A percentile compares a stretch with the other conserved stretches of the same genome.
Conservation (phyloP, 208 protist genomes). For the Trypanosomatidae sp. region DNA sequence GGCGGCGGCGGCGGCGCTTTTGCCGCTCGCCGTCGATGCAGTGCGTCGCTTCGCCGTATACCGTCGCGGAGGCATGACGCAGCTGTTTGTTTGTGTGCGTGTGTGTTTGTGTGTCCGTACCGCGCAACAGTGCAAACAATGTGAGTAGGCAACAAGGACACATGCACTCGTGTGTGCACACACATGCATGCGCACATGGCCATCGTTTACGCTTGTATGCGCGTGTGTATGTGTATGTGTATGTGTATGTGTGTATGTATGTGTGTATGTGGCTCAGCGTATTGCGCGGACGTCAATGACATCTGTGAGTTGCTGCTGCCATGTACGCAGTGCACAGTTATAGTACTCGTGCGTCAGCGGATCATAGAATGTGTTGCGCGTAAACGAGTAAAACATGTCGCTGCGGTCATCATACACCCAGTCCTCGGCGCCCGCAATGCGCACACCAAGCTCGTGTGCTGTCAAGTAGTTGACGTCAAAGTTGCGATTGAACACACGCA, state of each 20-base stretch:
- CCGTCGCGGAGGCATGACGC: no score
- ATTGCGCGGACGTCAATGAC: background rate
- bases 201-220: background rate
- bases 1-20: no score
- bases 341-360: slow-evolving; percentile 61
- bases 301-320: slow-evolving; percentile 58
- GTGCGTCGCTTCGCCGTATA: no score
- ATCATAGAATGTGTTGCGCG: slow-evolving; percentile 68
- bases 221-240: background rate
- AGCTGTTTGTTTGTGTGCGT: no score
- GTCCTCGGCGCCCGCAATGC: slow-evolving; percentile 48
- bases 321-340: slow-evolving; percentile 36
- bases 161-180: background rate
- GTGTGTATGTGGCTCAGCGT: background rate
- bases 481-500: slow-evolving; percentile 14
- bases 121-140: no score
- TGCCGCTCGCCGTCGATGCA: no score
- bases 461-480: slow-evolving; percentile 40
- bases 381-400: slow-evolving; percentile 76
- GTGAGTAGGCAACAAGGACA: no score
- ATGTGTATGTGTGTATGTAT: background rate
- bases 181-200: no score
- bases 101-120: no score
- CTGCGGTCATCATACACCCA: slow-evolving; percentile 76
- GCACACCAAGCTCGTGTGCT: slow-evolving; percentile 47